Evolutionary conservation across 768 basidiomycete genomes (phyloP).

Genomic region (Mycena polygramma): DNA sequence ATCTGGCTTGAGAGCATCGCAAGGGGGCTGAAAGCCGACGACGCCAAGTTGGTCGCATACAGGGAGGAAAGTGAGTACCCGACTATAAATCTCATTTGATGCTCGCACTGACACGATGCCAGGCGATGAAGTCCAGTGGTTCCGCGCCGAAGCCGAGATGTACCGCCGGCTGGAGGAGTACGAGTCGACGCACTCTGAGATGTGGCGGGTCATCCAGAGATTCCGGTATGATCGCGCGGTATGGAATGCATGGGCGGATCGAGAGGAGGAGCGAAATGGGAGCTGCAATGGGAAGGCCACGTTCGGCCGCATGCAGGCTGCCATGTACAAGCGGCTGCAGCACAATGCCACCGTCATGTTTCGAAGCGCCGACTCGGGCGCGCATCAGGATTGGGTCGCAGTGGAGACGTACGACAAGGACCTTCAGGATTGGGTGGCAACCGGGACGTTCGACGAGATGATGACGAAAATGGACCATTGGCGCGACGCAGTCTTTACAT

Average conservation of each 20-base stretch:
- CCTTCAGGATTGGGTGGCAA: conserved; percentile 11
- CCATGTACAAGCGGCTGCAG: conserved; percentile 14
- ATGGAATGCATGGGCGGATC: conserved; percentile 6
- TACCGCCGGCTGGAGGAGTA: conserved; percentile 10
- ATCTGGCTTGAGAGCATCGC: conserved; percentile 20
- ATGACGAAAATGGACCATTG: conserved; percentile 2
- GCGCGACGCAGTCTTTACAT: conserved; percentile 3
- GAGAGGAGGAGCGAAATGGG: not conserved
- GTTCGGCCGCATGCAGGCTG: conserved; percentile 20
- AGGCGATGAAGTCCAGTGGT: conserved; percentile 24
- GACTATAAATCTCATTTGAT: not conserved
- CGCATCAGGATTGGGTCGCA: conserved; percentile 18
- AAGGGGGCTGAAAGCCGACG: not conserved
- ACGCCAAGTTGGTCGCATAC: conserved; percentile 20
- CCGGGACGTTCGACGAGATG: conserved; percentile 14
- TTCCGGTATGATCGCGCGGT: conserved; percentile 12
- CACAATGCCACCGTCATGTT: conserved; percentile 17
- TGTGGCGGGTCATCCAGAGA: conserved; percentile 15
- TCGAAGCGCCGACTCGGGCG: conserved; percentile 6
- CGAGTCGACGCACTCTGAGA: conserved; percentile 21
- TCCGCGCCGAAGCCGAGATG: conserved; percentile 10
- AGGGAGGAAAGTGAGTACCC: conserved; percentile 27
- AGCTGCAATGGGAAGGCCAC: conserved; percentile 1
- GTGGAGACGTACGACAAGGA: too few species aligned
- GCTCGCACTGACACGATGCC: not conserved